These are phyloP conservation scores for Rhododendron griersonianum DNA, from an alignment of 148 eudicot genomes.

Conservation along the genomic window DNA sequence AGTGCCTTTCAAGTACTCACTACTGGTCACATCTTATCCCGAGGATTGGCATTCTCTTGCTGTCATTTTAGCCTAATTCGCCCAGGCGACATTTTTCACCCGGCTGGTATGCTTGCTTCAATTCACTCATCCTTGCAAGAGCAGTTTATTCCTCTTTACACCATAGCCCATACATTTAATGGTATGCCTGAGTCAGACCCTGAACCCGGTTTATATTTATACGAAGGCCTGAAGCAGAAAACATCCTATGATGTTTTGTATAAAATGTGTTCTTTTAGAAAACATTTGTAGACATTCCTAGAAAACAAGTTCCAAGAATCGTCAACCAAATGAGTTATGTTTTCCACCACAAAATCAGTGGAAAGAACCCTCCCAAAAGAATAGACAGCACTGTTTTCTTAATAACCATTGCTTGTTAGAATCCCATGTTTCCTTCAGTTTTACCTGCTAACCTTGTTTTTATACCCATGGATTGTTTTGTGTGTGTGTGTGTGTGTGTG, in stretches of 20 bases:
- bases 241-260: background rate
- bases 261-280: background rate
- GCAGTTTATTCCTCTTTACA: no score
- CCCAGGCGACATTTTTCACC: no score
- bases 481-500: no score
- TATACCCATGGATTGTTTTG: background rate
- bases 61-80: no score
- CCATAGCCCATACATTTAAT: no score
- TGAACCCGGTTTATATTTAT: no score
- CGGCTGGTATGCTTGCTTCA: no score
- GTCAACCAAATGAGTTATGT: background rate
- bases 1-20: background rate
- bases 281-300: background rate
- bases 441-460: background rate
- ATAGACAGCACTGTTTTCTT: background rate
- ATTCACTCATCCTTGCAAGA: no score
- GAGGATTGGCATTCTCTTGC: background rate
- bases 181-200: no score
- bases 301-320: background rate
- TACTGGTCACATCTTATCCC: background rate
- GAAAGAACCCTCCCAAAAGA: background rate
- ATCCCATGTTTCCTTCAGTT: background rate
- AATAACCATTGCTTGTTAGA: background rate
- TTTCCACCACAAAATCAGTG: no score
- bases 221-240: background rate